These are phyloP conservation scores for Scedosporium minutisporum DNA, from an alignment of 2,329 filamentous ascomycete genomes.

Conservation along the genomic window DNA sequence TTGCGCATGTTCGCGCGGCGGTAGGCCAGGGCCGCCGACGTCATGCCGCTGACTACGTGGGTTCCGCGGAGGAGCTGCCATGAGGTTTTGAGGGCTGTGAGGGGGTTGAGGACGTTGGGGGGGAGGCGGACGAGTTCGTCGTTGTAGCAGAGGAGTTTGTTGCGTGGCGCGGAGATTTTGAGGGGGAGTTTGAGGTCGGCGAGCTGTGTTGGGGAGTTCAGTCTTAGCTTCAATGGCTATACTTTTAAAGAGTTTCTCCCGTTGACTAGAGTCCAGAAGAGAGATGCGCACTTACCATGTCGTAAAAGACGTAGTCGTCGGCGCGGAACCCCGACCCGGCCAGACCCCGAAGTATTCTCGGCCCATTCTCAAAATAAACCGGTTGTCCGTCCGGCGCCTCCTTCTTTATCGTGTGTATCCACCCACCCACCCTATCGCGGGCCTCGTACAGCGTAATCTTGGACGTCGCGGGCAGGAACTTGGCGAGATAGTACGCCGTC, in stretches of 20 bases:
- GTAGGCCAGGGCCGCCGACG: conserved; percentile 6
- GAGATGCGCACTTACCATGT: conserved; percentile 46
- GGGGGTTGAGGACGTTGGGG: conserved; percentile 12
- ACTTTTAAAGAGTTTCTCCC: background rate
- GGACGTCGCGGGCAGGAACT: conserved; percentile 50
- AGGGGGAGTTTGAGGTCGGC: background rate
- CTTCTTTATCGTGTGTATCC: conserved; percentile 54
- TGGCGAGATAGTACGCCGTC: conserved; percentile 66
- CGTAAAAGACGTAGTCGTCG: conserved; percentile 57
- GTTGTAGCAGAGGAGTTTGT: conserved; percentile 62
- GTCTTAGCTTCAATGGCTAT: background rate
- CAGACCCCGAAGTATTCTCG: conserved; percentile 60
- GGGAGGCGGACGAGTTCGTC: conserved; percentile 47
- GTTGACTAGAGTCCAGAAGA: background rate
- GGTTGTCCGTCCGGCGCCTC: conserved; percentile 5
- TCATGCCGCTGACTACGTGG: conserved; percentile 7
- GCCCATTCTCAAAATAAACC: conserved; percentile 67
- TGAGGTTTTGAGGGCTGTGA: background rate
- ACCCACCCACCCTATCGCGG: conserved; percentile 63
- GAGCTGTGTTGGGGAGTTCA: conserved; percentile 37
- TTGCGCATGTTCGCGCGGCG: conserved; percentile 13
- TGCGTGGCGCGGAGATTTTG: conserved; percentile 3
- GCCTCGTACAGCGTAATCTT: conserved; percentile 78
- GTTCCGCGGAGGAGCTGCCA: conserved; percentile 4
- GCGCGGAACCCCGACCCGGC: conserved; percentile 29